Base-by-base conservation (phyloP, 2,329 filamentous ascomycete species). In the Alternaria gaisen region DNA sequence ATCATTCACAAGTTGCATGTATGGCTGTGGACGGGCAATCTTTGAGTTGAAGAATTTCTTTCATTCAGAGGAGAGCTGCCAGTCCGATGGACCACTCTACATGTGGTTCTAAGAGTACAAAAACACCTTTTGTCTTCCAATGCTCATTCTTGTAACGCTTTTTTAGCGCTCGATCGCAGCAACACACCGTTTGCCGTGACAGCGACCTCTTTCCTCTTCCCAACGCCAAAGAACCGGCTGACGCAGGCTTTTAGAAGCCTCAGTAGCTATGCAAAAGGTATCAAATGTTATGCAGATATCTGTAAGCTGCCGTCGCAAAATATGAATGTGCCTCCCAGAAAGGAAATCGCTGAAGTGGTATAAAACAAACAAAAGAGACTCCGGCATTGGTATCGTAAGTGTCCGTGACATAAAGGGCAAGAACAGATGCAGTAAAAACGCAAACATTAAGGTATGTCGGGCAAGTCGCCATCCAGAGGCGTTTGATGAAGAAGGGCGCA, bases 321-420 rank as follows among this genome's bases (percentile, higher is more conserved):
- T 52, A 36, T 30, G 28, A 56, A 40, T 20, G 40, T 56, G 53
- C 41, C 54, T 88, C 81, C 93, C 86, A 18, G 81, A 94, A 81
- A 90, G 93, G 51, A 94, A 80, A 74, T 90, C 65, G 68, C 70
- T 69, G 52, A 67, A 69, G 73, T 78, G 76, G 76, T 78, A 78
- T 78, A 76, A 67, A 75, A 70, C 65, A 72, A 64, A 60, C 64
- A 64, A 69, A 65, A 66, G 53, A 51, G 67, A 69, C 69, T 60
- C 42, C 53, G 63, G 63, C 73, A 67, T 76, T 67, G 67, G 67
- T 70, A 73, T 78, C 76, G 64, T 78, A 48, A 71, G 50, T 61
- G 69, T 62, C 69, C 69, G 63, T 72, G 61, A 69, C 64, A 69
- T 68, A 61, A 63, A 51, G 41, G 56, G 65, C 62, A 61, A 54